A percentile compares a stretch with the other conserved stretches of the same genome.
Conservation (phyloP, 208 protist species). For the Acanthamoeba royreba region DNA sequence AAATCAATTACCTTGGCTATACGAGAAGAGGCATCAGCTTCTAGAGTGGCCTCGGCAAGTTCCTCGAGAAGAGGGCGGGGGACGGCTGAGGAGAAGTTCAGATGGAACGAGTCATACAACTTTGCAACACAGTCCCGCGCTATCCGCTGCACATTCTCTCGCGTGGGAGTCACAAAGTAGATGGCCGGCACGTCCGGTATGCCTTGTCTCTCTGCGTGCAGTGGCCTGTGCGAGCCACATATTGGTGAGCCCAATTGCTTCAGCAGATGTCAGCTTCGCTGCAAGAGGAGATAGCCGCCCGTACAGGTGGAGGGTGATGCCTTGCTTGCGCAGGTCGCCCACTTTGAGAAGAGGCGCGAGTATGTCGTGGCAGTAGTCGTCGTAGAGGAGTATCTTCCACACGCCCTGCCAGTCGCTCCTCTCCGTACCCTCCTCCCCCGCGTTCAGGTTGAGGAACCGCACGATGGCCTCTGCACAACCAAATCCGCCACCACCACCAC, state of each 20-base stretch:
- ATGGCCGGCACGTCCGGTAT: slow-evolving; percentile 85
- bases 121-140: slow-evolving; percentile 59
- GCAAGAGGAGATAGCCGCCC: not conserved
- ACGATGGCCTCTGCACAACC: not conserved
- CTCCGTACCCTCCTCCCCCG: not conserved
- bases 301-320: slow-evolving; percentile 83
- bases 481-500: too few relatives aligned
- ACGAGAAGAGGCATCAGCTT: slow-evolving; percentile 51
- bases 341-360: slow-evolving; percentile 84
- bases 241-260: not conserved
- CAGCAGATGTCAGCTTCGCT: not conserved
- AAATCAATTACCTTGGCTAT: slow-evolving; percentile 54
- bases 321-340: slow-evolving; percentile 80
- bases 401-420: slow-evolving; percentile 49
- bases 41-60: slow-evolving; percentile 66
- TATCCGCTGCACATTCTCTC: slow-evolving; percentile 79
- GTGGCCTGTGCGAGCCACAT: not conserved
- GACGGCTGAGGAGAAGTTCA: slow-evolving; percentile 81
- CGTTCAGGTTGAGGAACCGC: slow-evolving; percentile 26
- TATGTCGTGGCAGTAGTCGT: slow-evolving; percentile 79
- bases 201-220: slow-evolving; percentile 78
- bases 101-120: slow-evolving; percentile 78
- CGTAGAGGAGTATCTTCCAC: slow-evolving; percentile 87
- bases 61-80: slow-evolving; percentile 71
- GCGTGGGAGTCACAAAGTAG: slow-evolving; percentile 85